Conservation (phyloP, 2,329 filamentous ascomycete genomes). For the Aspergillus spinulosporus region DNA sequence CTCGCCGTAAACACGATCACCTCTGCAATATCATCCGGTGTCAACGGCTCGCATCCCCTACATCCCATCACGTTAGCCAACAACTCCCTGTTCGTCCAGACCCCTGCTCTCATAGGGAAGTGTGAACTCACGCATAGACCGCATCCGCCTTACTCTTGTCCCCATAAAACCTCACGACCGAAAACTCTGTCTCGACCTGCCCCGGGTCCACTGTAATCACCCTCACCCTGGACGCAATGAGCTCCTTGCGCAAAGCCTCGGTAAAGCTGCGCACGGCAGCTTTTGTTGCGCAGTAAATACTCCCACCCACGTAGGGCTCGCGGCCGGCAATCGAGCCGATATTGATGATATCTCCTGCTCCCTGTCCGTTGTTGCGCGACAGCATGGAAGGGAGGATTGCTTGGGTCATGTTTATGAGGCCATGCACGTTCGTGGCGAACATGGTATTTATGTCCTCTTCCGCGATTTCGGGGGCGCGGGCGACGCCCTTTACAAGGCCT, state of each 20-base stretch:
- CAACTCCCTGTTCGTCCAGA: too few species aligned
- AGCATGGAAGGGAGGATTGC: neutral
- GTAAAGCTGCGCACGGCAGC: conserved; percentile 7
- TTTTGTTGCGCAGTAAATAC: conserved; percentile 13
- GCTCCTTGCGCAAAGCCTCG: conserved; percentile 5
- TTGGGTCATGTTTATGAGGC: conserved; percentile 4
- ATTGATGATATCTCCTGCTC: conserved; percentile 12
- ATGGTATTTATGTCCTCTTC: conserved; percentile 3
- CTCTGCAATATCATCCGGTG: conserved; percentile 12
- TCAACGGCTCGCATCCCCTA: conserved; percentile 10
- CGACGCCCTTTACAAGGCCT: conserved; percentile 8
- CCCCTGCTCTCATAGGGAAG: too few species aligned
- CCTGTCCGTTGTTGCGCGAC: conserved; percentile 3
- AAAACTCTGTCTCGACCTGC: conserved; percentile 12
- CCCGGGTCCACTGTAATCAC: conserved; percentile 9
- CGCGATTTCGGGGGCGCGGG: conserved; percentile 3
- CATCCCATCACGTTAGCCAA: too few species aligned
- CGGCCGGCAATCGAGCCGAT: conserved; percentile 14
- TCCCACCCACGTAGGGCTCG: conserved; percentile 7
- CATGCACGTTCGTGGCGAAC: conserved; percentile 5
- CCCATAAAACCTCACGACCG: conserved; percentile 10
- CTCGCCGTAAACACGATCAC: conserved; percentile 11
- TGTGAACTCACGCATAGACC: neutral
- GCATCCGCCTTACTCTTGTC: conserved; percentile 9
- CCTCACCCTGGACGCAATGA: conserved; percentile 4